A percentile compares a stretch with the other conserved stretches of the same genome.
These are phyloP conservation scores for Salvia sclarea DNA, from an alignment of 305 asterid species.

Conservation along the genomic window DNA sequence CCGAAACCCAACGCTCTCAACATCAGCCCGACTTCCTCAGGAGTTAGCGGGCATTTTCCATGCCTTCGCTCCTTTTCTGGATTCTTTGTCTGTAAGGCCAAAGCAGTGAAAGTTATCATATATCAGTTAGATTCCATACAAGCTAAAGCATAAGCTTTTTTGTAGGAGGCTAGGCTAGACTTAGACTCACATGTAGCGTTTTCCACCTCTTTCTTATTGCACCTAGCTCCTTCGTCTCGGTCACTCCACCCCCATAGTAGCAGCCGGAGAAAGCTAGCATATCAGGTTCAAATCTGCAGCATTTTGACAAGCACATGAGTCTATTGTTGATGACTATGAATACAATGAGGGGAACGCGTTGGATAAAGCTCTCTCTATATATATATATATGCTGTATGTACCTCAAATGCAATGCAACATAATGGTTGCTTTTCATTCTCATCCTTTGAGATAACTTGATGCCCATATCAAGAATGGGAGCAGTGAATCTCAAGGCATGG, in stretches of 20 bases:
- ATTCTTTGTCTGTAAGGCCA: constrained; percentile 42
- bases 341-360: not conserved
- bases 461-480: constrained; percentile 64
- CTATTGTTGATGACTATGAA: not conserved
- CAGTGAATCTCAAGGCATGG: constrained; percentile 64
- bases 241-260: constrained; percentile 72
- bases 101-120: not conserved
- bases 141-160: not conserved
- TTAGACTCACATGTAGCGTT: constrained; percentile 58
- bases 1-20: constrained; percentile 74
- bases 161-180: not conserved
- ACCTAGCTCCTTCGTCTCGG: constrained; percentile 54
- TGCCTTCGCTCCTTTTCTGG: constrained; percentile 69
- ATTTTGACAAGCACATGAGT: not conserved
- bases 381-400: constrained; percentile 22
- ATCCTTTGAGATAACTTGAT: constrained; percentile 59
- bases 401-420: constrained; percentile 74
- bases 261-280: constrained; percentile 90
- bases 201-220: constrained; percentile 70
- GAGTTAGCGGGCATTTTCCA: constrained; percentile 74
- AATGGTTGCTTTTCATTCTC: constrained; percentile 60
- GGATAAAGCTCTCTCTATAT: no score
- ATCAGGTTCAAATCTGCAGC: constrained; percentile 72
- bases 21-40: constrained; percentile 83
- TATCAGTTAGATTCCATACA: not conserved